Percentiles rank a stretch among this genome's conserved stretches.
Conservation (phyloP, 2,329 filamentous ascomycete genomes). For the Scytalidium sp. region DNA sequence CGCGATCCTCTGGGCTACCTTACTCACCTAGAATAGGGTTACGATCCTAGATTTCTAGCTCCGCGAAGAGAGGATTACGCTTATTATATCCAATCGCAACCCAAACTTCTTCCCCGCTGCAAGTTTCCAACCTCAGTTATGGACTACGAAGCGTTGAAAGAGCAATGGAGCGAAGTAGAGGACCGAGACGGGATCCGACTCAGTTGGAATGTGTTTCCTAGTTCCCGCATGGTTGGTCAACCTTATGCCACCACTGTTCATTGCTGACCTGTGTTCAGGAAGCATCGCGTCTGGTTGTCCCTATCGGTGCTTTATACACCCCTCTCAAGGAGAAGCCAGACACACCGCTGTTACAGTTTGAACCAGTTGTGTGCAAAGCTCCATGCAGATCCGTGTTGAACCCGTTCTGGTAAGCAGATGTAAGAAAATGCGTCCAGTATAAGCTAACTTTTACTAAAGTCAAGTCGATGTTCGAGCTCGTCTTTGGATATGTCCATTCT, state of each 20-base stretch:
- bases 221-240: constrained; percentile 82
- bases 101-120: not conserved
- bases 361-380: constrained; percentile 94
- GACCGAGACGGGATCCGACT: constrained; percentile 93
- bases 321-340: constrained; percentile 93
- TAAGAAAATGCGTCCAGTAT: not conserved
- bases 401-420: constrained; percentile 78
- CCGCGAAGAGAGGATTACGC: constrained; percentile 19
- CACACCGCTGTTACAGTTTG: constrained; percentile 86
- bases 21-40: not conserved
- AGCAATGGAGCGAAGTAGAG: constrained; percentile 95
- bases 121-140: constrained; percentile 43
- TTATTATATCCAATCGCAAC: constrained; percentile 5
- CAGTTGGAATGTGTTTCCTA: constrained; percentile 98
- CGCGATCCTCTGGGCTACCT: not conserved
- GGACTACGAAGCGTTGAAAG: constrained; percentile 92
- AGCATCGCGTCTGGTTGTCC: constrained; percentile 90
- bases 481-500: constrained; percentile 89
- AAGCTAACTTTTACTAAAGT: constrained; percentile 41
- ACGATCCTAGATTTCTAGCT: not conserved
- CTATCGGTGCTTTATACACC: constrained; percentile 94
- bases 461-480: constrained; percentile 81
- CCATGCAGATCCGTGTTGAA: constrained; percentile 96
- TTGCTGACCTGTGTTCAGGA: constrained; percentile 56
- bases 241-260: constrained; percentile 1